Evolutionary conservation across 2,329 filamentous ascomycete genomes (phyloP).

Genomic region (Cercospora zeina): DNA sequence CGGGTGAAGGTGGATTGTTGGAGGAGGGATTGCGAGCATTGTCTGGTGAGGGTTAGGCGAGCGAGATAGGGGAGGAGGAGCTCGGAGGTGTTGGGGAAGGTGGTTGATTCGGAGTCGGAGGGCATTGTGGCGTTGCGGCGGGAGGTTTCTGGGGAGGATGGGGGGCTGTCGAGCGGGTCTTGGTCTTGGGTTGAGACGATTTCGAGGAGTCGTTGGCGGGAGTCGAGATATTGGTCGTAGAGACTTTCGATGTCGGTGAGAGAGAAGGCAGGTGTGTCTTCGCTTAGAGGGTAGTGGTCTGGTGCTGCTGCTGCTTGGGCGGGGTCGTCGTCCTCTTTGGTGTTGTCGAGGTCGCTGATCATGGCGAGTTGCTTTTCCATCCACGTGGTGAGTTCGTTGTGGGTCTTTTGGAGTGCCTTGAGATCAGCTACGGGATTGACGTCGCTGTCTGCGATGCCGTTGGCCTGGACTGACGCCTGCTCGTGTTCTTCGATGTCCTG

Average conservation of each 20-base stretch:
- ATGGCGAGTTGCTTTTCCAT: conserved; percentile 39
- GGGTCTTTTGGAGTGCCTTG: conserved; percentile 35
- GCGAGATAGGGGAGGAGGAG: conserved; percentile 34
- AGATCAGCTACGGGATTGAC: conserved; percentile 28
- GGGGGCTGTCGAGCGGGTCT: conserved; percentile 11
- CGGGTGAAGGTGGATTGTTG: conserved; percentile 35
- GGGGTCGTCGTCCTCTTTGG: conserved; percentile 17
- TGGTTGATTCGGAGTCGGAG: conserved; percentile 12
- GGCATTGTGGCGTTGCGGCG: conserved; percentile 12
- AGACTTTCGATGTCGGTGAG: conserved; percentile 31
- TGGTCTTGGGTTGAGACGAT: conserved; percentile 26
- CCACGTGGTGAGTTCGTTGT: conserved; percentile 39
- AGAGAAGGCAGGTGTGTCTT: conserved; percentile 3
- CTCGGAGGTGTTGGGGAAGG: conserved; percentile 22
- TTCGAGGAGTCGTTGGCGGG: conserved; percentile 31
- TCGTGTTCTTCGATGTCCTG: conserved; percentile 29
- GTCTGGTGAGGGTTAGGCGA: conserved; percentile 26
- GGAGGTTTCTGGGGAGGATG: conserved; percentile 15
- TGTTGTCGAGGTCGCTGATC: conserved; percentile 34
- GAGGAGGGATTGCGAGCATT: conserved; percentile 31
- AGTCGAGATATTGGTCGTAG: conserved; percentile 36
- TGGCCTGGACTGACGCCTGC: conserved; percentile 5
- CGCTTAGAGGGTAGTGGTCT: conserved; percentile 1
- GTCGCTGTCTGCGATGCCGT: conserved; percentile 6
- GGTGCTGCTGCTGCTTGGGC: conserved; percentile 11